Evolutionary conservation across 2,329 filamentous ascomycete genomes (phyloP), one percentile per base, ranked within the genome.

Genomic region (Celoporthe dispersa): DNA sequence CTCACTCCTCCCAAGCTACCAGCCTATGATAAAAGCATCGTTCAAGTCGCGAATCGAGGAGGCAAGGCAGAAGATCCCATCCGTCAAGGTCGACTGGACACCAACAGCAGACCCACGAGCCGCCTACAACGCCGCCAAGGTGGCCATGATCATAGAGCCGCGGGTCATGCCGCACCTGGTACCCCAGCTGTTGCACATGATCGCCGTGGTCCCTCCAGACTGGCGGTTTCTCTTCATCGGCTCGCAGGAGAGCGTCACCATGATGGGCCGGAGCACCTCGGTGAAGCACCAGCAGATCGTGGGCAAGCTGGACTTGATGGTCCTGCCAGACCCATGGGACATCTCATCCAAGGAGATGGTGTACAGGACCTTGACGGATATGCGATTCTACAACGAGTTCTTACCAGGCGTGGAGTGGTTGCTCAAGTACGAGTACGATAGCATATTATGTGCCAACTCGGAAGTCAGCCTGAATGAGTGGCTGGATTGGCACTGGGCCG

Each of bases 151-250:
- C 28, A 83, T 89, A 71, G 86, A 88, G 75, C 84, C 84, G 77
- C 83, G 86, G 0, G 75, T 83, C 1, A 80, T 81, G 48, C 81
- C 85, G 3, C 78, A 84, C 71, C 81, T 88, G 57, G 85, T 85
- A 3, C 86, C 86, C 1, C 79, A 87, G 53, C 79, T 87, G 76
- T 80, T 88, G 33, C 86, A 88, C 75, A 86, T 88, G 78, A 87
- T 87, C 73, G 80, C 83, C 4, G 84, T 88, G 28, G 83, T 88
- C 1, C 86, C 86, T 5, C 83, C 85, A 1, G 85, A 88, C 78
- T 88, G 86, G 86, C 83, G 82, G 39, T 87, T 87, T 78, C 81
- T 82, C 55, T 87, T 87, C 80, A 86, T 87, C 81, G 86, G 86
- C 67, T 86, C 83, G 19, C 39, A 76, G 31, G 80, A 81, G 65